Evolutionary conservation across 1,139 yeast species (phyloP), one percentile per base, ranked within the genome.

Genomic region (Yamadazyma siamensis): DNA sequence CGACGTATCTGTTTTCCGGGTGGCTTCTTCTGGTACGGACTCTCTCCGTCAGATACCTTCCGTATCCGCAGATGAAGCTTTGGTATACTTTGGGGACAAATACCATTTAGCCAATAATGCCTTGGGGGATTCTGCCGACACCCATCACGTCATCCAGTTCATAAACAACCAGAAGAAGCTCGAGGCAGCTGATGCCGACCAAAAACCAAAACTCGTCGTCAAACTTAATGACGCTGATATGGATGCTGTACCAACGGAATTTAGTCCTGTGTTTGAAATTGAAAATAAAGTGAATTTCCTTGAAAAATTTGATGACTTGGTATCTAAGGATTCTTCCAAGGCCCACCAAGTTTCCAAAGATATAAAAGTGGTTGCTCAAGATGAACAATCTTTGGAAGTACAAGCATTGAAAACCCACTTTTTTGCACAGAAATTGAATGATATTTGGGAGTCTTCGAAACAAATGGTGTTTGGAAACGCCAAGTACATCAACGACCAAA

Each of bases 21-120:
- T n/a, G n/a, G n/a, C n/a, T n/a, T n/a, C n/a, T n/a, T n/a, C n/a
- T n/a, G n/a, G n/a, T n/a, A n/a, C n/a, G n/a, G n/a, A n/a, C n/a
- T n/a, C n/a, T n/a, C n/a, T n/a, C n/a, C n/a, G n/a, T n/a, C n/a
- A n/a, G n/a, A n/a, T n/a, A n/a, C n/a, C n/a, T n/a, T n/a, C 25
- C 10, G 39, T 32, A 3, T 37, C 43, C 10, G 39, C 35, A 18
- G 34, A 50, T n/a, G 52, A 51, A 19, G 58, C 57, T 5, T 42
- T 51, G 22, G 38, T 48, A 9, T 54, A 65, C 42, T 58, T 71
- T 38, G 65, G 72, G 22, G 77, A 71, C 38, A 61, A 58, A 27
- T 36, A 41, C 29, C 25, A 38, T 52, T 67, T 35, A 68, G 60
- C 13, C 53, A 46, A n/a, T n/a, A n/a, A n/a, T n/a, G n/a, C n/a